Percentiles rank a stretch among this genome's conserved stretches.
phyloP scores from a whole-genome alignment of 768 basidiomycete species.

The Macrolepiota albuminosa region DNA sequence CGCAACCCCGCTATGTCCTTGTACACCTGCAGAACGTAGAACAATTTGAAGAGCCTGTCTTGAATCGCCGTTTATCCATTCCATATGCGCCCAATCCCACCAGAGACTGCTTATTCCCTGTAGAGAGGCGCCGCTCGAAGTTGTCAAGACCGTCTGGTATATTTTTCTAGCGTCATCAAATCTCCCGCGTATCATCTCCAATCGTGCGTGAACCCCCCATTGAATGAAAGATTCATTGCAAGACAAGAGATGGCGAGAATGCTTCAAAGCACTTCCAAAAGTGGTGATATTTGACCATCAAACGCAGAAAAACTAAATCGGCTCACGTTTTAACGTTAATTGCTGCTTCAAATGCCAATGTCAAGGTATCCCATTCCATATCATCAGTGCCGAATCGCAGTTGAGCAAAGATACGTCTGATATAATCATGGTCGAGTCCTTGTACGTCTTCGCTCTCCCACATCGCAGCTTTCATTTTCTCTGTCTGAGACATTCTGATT shows the following conservation, averaged over 20 bases:
- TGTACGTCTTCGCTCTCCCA: slow-evolving; percentile 46
- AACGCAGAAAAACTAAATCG: not conserved
- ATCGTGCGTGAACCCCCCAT: slow-evolving; percentile 75
- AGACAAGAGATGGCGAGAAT: slow-evolving; percentile 63
- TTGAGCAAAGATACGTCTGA: slow-evolving; percentile 56
- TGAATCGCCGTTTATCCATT: slow-evolving; percentile 58
- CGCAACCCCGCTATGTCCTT: slow-evolving; percentile 47
- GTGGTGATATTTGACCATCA: not conserved
- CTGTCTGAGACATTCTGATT: slow-evolving; percentile 18
- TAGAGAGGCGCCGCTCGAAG: slow-evolving; percentile 32
- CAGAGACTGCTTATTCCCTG: slow-evolving; percentile 47
- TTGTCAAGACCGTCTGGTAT: slow-evolving; percentile 61
- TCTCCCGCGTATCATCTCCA: slow-evolving; percentile 64
- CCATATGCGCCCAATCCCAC: slow-evolving; percentile 86
- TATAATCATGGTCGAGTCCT: slow-evolving; percentile 42
- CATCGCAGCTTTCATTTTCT: slow-evolving; percentile 25
- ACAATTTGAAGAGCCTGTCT: slow-evolving; percentile 51
- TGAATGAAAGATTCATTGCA: slow-evolving; percentile 53
- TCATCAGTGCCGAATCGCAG: slow-evolving; percentile 46
- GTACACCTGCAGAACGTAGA: slow-evolving; percentile 47
- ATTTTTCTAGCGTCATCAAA: slow-evolving; percentile 71
- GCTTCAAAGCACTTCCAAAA: slow-evolving; percentile 55
- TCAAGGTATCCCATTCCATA: slow-evolving; percentile 59
- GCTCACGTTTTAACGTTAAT: slow-evolving; percentile 52
- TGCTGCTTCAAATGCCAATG: slow-evolving; percentile 65